These are phyloP conservation scores for Beauveria scarabaeidicola DNA, from an alignment of 2,329 filamentous ascomycete genomes.

Conservation along the genomic window DNA sequence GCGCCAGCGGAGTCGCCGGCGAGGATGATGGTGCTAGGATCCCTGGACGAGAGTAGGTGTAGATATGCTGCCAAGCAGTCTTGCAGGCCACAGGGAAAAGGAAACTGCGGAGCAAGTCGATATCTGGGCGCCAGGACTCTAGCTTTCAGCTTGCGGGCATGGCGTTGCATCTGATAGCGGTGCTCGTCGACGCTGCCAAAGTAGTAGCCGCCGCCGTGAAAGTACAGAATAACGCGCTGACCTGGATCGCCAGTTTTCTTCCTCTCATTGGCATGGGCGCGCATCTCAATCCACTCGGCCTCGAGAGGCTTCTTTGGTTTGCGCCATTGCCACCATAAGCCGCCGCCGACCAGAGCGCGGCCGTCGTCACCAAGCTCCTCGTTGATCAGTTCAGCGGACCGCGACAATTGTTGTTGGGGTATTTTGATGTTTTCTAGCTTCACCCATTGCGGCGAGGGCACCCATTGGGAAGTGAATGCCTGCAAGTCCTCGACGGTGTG, in stretches of 20 bases:
- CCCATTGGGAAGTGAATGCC: constrained; percentile 83
- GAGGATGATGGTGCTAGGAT: constrained; percentile 73
- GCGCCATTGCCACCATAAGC: constrained; percentile 86
- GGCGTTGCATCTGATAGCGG: constrained; percentile 94
- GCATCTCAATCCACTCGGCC: constrained; percentile 97
- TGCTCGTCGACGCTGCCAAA: constrained; percentile 95
- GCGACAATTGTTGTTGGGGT: constrained; percentile 50
- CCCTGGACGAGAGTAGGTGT: constrained; percentile 66
- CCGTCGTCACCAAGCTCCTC: constrained; percentile 72
- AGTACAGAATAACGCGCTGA: constrained; percentile 80
- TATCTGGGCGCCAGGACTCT: constrained; percentile 82
- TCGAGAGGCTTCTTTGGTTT: constrained; percentile 56
- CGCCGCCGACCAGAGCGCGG: constrained; percentile 67
- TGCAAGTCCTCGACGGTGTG: constrained; percentile 92
- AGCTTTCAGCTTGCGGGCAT: constrained; percentile 88
- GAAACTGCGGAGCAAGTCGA: constrained; percentile 84
- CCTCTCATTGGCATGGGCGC: constrained; percentile 59
- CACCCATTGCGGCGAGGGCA: constrained; percentile 83
- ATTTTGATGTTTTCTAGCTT: constrained; percentile 64
- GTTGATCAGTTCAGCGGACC: constrained; percentile 59
- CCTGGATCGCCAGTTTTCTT: constrained; percentile 51
- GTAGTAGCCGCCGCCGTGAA: constrained; percentile 91
- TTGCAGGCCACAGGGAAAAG: constrained; percentile 86
- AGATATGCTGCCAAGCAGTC: constrained; percentile 87
- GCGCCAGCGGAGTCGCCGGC: constrained; percentile 91